Evolutionary conservation across 164 flowering plant genomes (phyloP), one percentile per base, ranked within the genome.

Genomic region (Vitis riparia): DNA sequence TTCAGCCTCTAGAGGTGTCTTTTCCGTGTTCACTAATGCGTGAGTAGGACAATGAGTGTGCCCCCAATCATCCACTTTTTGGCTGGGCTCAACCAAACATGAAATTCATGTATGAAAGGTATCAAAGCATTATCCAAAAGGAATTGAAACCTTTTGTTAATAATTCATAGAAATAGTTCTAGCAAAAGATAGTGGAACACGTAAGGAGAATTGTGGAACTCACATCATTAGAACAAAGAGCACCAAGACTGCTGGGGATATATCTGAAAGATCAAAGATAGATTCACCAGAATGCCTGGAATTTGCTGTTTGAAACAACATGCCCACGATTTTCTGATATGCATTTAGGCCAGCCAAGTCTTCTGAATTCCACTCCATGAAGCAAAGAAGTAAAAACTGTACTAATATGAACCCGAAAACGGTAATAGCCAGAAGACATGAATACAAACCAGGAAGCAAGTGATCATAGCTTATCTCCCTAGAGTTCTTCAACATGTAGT

Each of bases 171-270:
- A 6, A 37, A 2, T 37, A 37, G 44, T 37, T 37, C 44, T 37
- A 37, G 44, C 44, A 37, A 49, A 10, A 47, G 13, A 11, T 58
- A 57, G 8, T 5, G 37, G 50, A 62, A 53, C 23, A 44, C 59
- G 58, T 51, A 17, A 47, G 58, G 44, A 77, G 71, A 70, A 32
- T 3, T 32, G 44, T 32, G 44, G 70, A 68, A 77, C 94, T 82
- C 29, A 91, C 98, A 94, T 90, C 94, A 94, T 89, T 5, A 91
- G 59, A 13, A 86, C 75, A 69, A 86, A 90, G 5, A 90, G 60
- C 60, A 87, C 88, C 76, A 88, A 58, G 37, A 90, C 66, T 1
- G 94, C 90, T 0, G 91, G 73, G 8, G 93, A 71, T 44, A 91
- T 51, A 9, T 51, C 51, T 2, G 94, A 85, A 55, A 94, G 70